These are phyloP conservation scores for Alternaria ethzedia DNA, from an alignment of 2,329 filamentous ascomycete genomes.

Conservation along the genomic window DNA sequence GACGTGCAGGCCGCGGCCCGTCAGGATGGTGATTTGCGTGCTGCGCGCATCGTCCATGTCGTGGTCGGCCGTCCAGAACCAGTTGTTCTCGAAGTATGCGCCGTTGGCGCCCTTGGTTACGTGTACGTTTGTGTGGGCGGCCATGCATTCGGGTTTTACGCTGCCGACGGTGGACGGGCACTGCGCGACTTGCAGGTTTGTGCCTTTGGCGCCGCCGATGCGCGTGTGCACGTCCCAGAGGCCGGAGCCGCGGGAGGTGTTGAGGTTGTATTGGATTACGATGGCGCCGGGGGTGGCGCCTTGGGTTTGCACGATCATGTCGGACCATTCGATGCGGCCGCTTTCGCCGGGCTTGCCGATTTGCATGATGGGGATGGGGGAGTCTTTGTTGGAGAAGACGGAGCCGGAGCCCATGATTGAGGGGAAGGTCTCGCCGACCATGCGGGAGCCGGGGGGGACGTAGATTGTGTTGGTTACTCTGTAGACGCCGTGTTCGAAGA, in stretches of 20 bases:
- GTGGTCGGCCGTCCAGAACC: constrained; percentile 92
- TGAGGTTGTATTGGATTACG: constrained; percentile 77
- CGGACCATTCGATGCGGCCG: constrained; percentile 73
- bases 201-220: constrained; percentile 80
- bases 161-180: constrained; percentile 71
- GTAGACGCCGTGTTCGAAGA: constrained; percentile 66
- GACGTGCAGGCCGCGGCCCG: constrained; percentile 80
- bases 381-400: constrained; percentile 54
- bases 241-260: constrained; percentile 57
- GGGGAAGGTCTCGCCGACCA: constrained; percentile 86
- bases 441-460: constrained; percentile 72
- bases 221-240: constrained; percentile 91
- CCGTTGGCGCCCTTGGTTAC: constrained; percentile 61
- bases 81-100: constrained; percentile 86
- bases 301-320: constrained; percentile 74
- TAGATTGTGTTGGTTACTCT: constrained; percentile 63
- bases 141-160: constrained; percentile 69
- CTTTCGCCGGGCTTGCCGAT: constrained; percentile 70
- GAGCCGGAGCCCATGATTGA: constrained; percentile 79
- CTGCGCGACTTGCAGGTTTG: constrained; percentile 75
- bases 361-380: constrained; percentile 69
- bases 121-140: constrained; percentile 65
- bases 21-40: constrained; percentile 80
- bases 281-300: constrained; percentile 73
- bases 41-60: constrained; percentile 79